A percentile compares a stretch with the other conserved stretches of the same genome.
Evolutionary conservation across 179 eudicot species (phyloP).

Genomic region (Silene noctiflora): DNA sequence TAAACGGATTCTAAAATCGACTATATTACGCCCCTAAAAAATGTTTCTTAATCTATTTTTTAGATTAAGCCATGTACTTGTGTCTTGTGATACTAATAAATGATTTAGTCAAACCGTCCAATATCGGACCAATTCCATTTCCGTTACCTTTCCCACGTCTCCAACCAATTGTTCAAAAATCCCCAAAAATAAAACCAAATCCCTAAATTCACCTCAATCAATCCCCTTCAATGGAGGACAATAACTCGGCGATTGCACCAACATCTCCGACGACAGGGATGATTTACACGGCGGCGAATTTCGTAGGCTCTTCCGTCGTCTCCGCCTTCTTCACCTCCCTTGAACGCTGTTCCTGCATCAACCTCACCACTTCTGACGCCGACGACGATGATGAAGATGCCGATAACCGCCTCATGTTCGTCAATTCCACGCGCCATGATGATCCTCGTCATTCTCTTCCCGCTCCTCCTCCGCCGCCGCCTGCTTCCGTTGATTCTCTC

Average conservation of each 20-base stretch:
- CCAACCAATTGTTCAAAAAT: not conserved
- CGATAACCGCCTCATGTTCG: not conserved
- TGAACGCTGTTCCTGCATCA: conserved; percentile 67
- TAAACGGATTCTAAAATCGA: too few species aligned
- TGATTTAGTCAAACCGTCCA: not conserved
- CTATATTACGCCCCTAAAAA: too few species aligned
- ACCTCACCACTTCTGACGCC: conserved; percentile 50
- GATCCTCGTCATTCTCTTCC: not conserved
- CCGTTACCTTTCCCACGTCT: not conserved
- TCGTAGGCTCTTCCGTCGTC: not conserved
- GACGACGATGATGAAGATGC: conserved; percentile 38
- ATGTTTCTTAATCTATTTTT: too few species aligned
- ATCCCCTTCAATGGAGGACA: not conserved
- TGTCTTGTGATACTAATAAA: not conserved
- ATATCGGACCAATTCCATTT: not conserved
- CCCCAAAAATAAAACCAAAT: not conserved
- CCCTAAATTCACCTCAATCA: not conserved
- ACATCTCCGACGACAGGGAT: not conserved
- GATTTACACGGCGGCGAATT: not conserved
- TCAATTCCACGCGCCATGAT: not conserved
- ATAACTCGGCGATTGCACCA: not conserved
- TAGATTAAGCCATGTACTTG: not conserved
- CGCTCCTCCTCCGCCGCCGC: not conserved
- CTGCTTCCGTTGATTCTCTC: not conserved
- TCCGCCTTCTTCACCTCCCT: conserved; percentile 66